These are phyloP conservation scores for Crithidia brevicula DNA, from an alignment of 208 protist genomes.

Conservation along the genomic window DNA sequence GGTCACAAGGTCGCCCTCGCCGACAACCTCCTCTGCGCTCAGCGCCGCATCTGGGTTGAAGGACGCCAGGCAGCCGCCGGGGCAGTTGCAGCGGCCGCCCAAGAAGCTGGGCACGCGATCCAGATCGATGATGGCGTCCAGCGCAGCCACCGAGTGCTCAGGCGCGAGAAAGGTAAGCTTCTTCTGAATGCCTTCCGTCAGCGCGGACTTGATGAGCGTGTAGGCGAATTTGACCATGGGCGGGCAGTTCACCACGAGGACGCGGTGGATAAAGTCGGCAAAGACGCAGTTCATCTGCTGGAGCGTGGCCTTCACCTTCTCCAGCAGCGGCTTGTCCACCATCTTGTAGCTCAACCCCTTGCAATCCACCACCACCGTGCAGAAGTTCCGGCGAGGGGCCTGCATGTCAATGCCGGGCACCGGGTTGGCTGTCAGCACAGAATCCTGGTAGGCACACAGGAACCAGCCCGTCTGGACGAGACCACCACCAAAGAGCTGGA, in stretches of 20 bases:
- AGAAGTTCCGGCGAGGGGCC: constrained; percentile 38
- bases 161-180: constrained; percentile 66
- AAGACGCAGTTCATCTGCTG: constrained; percentile 48
- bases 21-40: constrained; percentile 30
- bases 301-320: constrained; percentile 49
- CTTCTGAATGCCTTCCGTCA: constrained; percentile 42
- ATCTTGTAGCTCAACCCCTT: constrained; percentile 63
- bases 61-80: constrained; percentile 48
- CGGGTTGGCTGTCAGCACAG: constrained; percentile 29
- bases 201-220: constrained; percentile 53
- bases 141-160: constrained; percentile 42
- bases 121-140: constrained; percentile 51
- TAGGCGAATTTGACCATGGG: constrained; percentile 70
- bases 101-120: constrained; percentile 62
- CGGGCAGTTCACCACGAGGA: constrained; percentile 71
- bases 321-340: constrained; percentile 57
- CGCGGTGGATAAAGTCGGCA: constrained; percentile 60
- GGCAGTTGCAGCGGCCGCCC: constrained; percentile 64
- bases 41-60: constrained; percentile 40
- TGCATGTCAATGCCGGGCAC: constrained; percentile 34
- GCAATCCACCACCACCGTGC: constrained; percentile 65
- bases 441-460: constrained; percentile 55
- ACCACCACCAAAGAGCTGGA: constrained; percentile 34
- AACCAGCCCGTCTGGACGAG: constrained; percentile 42
- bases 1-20: constrained; percentile 44